Evolutionary conservation across 139 green algal genomes (phyloP).

Genomic region (Chlorella sp.): DNA sequence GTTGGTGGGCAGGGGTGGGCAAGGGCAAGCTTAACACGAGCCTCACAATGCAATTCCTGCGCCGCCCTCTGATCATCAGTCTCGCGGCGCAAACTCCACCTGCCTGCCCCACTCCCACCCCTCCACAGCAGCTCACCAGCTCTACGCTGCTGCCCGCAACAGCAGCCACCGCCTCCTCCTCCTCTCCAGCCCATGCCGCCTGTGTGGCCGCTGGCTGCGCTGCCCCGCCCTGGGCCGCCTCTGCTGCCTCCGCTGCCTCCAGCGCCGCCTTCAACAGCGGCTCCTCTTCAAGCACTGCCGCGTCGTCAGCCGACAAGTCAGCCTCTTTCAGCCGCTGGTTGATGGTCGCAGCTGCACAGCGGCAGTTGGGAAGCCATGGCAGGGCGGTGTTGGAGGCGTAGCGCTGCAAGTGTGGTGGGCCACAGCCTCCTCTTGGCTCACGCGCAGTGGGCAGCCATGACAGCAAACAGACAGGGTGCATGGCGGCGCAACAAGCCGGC

Average conservation of each 20-base stretch:
- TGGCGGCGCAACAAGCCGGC: no score
- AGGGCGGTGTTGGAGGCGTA: no score
- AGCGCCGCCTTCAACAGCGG: background rate
- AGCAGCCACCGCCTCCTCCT: background rate
- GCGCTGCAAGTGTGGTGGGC: no score
- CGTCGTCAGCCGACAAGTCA: background rate
- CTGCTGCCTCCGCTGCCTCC: constrained; percentile 2
- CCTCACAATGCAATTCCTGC: no score
- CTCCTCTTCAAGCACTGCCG: constrained; percentile 13
- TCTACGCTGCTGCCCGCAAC: no score
- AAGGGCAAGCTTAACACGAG: no score
- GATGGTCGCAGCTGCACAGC: background rate
- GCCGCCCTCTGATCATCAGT: no score
- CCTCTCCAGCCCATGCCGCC: background rate
- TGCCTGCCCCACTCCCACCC: no score
- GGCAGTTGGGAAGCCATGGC: background rate
- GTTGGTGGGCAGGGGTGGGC: no score
- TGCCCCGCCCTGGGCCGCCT: background rate
- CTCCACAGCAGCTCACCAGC: no score
- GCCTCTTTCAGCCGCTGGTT: background rate
- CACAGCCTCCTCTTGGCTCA: no score
- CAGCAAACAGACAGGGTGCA: background rate
- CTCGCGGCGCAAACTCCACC: no score
- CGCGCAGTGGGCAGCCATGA: background rate
- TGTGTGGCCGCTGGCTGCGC: background rate